Percentiles rank a stretch among this genome's conserved stretches.
These are phyloP conservation scores for Xylariomycetidae sp. DNA, from an alignment of 2,329 filamentous ascomycete species.

Conservation along the genomic window DNA sequence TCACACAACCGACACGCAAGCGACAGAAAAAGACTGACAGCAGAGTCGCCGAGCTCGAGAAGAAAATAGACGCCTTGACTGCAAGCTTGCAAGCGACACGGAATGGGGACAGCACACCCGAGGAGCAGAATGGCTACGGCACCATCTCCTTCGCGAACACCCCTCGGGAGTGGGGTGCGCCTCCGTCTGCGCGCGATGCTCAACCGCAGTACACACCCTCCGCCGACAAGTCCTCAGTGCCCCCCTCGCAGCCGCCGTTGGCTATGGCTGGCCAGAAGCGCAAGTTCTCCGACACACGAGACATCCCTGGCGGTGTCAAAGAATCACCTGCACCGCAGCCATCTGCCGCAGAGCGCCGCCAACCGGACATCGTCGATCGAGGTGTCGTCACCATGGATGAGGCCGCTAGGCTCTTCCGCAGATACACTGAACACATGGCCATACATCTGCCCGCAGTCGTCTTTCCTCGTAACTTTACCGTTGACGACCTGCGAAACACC, in stretches of 20 bases:
- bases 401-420: constrained; percentile 48
- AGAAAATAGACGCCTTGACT: constrained; percentile 84
- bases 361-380: constrained; percentile 50
- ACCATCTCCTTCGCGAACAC: constrained; percentile 4
- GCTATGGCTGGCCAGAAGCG: constrained; percentile 33
- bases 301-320: constrained; percentile 15
- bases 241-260: constrained; percentile 7
- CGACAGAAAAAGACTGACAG: constrained; percentile 89
- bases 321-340: constrained; percentile 13
- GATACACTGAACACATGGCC: constrained; percentile 55
- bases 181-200: constrained; percentile 10
- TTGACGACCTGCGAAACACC: constrained; percentile 47
- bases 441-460: constrained; percentile 58
- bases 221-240: constrained; percentile 7
- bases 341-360: constrained; percentile 11
- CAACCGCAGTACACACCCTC: constrained; percentile 10
- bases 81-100: constrained; percentile 62
- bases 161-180: constrained; percentile 18
- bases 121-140: constrained; percentile 13
- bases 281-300: constrained; percentile 27
- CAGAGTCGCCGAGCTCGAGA: constrained; percentile 82
- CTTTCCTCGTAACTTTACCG: constrained; percentile 48
- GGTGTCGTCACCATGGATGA: constrained; percentile 51
- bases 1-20: constrained; percentile 70
- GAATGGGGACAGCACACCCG: constrained; percentile 16